Conservation (phyloP, 2,329 filamentous ascomycete species). For the Cladosporium colombiae region DNA sequence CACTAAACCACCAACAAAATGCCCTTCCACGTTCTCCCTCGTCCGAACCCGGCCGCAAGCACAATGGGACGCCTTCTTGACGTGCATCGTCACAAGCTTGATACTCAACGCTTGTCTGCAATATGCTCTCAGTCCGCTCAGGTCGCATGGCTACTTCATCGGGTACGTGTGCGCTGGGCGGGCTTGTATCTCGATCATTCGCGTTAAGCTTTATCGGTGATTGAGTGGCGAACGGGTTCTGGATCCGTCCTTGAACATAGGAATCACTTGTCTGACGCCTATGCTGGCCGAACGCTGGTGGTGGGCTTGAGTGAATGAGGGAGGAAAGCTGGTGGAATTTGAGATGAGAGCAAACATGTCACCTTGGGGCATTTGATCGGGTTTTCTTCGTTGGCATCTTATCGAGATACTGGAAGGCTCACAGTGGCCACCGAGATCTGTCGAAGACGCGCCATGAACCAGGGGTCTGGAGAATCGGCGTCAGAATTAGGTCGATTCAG, state of each 20-base stretch:
- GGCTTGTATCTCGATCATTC: background rate
- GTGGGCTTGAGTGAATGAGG: background rate
- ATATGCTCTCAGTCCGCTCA: background rate
- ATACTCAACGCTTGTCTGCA: background rate
- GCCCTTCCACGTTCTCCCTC: background rate
- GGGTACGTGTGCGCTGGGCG: background rate
- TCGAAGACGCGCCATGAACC: too few relatives aligned
- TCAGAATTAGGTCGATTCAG: background rate
- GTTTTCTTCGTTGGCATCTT: too few relatives aligned
- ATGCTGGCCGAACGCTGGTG: background rate
- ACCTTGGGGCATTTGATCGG: too few relatives aligned
- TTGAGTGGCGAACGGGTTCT: background rate
- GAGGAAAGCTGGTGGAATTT: too few relatives aligned
- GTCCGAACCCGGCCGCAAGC: background rate
- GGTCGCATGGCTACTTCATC: background rate
- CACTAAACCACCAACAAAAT: background rate
- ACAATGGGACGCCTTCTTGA: background rate
- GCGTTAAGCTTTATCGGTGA: background rate
- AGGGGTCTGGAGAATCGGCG: too few relatives aligned
- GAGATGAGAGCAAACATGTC: too few relatives aligned
- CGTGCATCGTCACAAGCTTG: background rate
- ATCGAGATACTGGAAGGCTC: too few relatives aligned
- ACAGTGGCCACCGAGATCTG: too few relatives aligned
- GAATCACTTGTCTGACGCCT: background rate
- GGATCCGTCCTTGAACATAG: background rate